These are phyloP conservation scores for Echium plantagineum DNA, from an alignment of 257 asterid genomes.

Conservation along the genomic window DNA sequence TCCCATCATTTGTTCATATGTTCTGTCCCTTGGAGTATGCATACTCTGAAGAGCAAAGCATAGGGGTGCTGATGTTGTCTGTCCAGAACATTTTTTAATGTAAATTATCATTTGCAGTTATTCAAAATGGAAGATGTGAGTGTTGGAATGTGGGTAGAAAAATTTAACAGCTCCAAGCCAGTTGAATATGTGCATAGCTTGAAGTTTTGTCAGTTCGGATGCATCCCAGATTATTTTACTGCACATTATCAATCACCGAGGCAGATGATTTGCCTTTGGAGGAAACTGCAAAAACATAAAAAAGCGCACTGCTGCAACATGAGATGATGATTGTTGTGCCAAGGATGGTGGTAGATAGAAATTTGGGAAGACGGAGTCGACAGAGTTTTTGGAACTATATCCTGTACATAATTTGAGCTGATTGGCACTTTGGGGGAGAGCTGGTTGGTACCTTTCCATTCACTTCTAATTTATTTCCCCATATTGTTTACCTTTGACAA, in stretches of 20 bases:
- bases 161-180: slow-evolving; percentile 47
- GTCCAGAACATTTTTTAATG: neutral
- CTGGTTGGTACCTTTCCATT: neutral
- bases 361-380: neutral
- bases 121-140: slow-evolving; percentile 98
- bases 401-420: slow-evolving; percentile 12
- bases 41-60: too few relatives aligned
- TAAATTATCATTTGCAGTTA: slow-evolving; percentile 36
- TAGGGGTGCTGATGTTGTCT: too few relatives aligned
- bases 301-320: slow-evolving; percentile 75
- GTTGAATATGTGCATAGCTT: slow-evolving; percentile 73
- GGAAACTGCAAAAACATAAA: slow-evolving; percentile 42
- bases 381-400: slow-evolving; percentile 4
- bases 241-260: slow-evolving; percentile 94
- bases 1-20: neutral
- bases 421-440: slow-evolving; percentile 1
- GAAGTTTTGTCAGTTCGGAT: slow-evolving; percentile 92
- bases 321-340: slow-evolving; percentile 40
- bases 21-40: neutral
- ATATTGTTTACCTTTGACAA: neutral
- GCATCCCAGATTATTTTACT: slow-evolving; percentile 64
- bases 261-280: slow-evolving; percentile 95
- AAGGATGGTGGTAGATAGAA: neutral
- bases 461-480: slow-evolving; percentile 3
- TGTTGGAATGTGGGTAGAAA: slow-evolving; percentile 98